Conservation (phyloP, 2,329 filamentous ascomycete species). For the Fusarium sp. region DNA sequence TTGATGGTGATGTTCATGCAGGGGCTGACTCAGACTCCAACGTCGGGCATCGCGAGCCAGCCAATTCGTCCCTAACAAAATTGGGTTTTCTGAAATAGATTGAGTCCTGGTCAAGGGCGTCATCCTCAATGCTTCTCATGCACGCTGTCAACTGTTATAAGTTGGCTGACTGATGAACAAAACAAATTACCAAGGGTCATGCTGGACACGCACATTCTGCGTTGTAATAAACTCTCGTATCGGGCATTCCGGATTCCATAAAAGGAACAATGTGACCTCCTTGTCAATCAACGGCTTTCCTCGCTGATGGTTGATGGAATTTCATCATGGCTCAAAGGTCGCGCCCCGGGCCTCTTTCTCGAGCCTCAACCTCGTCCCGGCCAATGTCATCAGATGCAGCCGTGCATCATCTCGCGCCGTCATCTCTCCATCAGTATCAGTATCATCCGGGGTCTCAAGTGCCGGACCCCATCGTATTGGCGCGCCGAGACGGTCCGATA, state of each 20-base stretch:
- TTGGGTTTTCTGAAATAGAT: conserved; percentile 26
- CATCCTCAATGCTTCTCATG: conserved; percentile 14
- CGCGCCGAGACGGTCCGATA: conserved; percentile 37
- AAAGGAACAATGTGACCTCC: not conserved
- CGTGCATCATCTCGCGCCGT: conserved; percentile 1
- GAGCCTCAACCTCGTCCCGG: conserved; percentile 11
- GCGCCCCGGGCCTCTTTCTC: conserved; percentile 8
- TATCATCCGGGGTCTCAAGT: conserved; percentile 21
- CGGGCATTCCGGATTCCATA: not conserved
- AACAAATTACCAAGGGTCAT: not conserved
- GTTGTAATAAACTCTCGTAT: not conserved
- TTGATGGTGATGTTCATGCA: conserved; percentile 31
- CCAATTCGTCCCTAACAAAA: not conserved
- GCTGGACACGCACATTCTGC: not conserved
- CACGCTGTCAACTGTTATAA: not conserved
- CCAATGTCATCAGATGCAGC: not conserved
- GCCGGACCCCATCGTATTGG: conserved; percentile 14
- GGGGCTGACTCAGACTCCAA: conserved; percentile 9
- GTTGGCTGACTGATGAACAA: not conserved
- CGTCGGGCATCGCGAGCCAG: not conserved
- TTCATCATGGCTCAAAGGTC: not conserved
- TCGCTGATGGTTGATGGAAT: not conserved
- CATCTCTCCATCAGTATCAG: conserved; percentile 3
- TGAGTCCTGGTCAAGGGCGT: conserved; percentile 17
- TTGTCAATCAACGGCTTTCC: not conserved